Percentiles rank a stretch among this genome's conserved stretches.
These are phyloP conservation scores for Phaeosphaeriaceae sp. DNA, from an alignment of 2,329 filamentous ascomycete species.

Conservation along the genomic window DNA sequence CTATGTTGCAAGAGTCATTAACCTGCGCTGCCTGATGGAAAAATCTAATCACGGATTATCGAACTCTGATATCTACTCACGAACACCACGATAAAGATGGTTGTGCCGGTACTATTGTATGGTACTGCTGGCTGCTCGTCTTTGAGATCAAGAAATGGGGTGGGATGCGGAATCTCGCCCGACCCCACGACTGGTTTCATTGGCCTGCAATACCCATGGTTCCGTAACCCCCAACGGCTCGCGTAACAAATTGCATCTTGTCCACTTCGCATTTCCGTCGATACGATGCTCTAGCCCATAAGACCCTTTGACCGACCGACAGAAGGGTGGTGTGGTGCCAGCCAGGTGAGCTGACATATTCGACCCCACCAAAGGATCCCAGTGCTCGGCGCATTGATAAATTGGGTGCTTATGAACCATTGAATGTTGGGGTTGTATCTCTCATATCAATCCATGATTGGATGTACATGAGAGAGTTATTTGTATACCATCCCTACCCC, in stretches of 20 bases:
- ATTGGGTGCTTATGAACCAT: too few relatives aligned
- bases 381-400: too few relatives aligned
- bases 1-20: constrained; percentile 2
- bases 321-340: too few relatives aligned
- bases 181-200: not conserved
- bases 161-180: not conserved
- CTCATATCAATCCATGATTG: too few relatives aligned
- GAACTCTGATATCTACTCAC: not conserved
- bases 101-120: too few relatives aligned
- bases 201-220: not conserved
- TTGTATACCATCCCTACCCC: too few relatives aligned
- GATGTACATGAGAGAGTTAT: too few relatives aligned
- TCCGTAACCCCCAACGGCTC: constrained; percentile 7
- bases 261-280: constrained; percentile 1
- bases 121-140: not conserved
- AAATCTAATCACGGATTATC: not conserved
- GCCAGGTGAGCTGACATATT: too few relatives aligned
- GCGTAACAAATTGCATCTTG: constrained; percentile 1
- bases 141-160: not conserved
- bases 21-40: not conserved
- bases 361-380: too few relatives aligned
- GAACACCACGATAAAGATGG: too few relatives aligned
- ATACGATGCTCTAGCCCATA: not conserved
- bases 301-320: too few relatives aligned
- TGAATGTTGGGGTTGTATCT: too few relatives aligned